phyloP scores from a whole-genome alignment of 768 basidiomycete genomes.

The Calocera viscosa region DNA sequence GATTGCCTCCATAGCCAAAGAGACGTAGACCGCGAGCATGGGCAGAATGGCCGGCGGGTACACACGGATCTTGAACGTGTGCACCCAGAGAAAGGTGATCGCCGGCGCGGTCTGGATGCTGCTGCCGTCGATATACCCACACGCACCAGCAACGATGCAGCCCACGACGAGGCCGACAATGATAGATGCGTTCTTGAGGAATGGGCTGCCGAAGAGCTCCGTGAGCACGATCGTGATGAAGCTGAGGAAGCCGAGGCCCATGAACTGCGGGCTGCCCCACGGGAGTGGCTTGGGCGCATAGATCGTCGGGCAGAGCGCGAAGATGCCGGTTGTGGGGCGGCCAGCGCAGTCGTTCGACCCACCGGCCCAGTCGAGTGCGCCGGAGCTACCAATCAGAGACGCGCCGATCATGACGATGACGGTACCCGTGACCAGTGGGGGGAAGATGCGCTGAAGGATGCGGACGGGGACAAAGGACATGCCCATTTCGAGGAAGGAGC shows the following conservation, averaged over 20 bases:
- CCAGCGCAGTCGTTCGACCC: constrained; percentile 58
- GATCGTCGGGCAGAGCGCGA: constrained; percentile 58
- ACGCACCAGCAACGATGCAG: constrained; percentile 66
- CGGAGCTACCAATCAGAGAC: constrained; percentile 59
- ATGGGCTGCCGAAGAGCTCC: constrained; percentile 74
- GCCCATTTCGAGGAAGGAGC: constrained; percentile 67
- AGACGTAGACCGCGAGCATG: constrained; percentile 52
- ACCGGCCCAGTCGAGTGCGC: constrained; percentile 72
- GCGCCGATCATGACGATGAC: constrained; percentile 73
- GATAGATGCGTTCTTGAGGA: constrained; percentile 65
- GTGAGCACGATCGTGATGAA: constrained; percentile 65
- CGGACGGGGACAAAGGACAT: constrained; percentile 55
- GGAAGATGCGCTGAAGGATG: constrained; percentile 20
- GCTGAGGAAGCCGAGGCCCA: constrained; percentile 75
- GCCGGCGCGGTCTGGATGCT: constrained; percentile 55
- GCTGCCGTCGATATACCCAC: constrained; percentile 61
- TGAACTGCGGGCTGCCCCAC: constrained; percentile 75
- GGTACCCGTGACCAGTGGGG: constrained; percentile 31
- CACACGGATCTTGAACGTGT: constrained; percentile 61
- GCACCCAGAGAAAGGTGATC: constrained; percentile 76
- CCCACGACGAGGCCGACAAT: constrained; percentile 65
- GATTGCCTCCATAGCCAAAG: constrained; percentile 69
- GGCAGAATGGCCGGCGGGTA: constrained; percentile 59
- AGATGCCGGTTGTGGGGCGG: constrained; percentile 53
- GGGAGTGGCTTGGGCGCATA: constrained; percentile 55